Conservation (phyloP, 2,329 filamentous ascomycete genomes). For the Davidsoniella virescens region DNA sequence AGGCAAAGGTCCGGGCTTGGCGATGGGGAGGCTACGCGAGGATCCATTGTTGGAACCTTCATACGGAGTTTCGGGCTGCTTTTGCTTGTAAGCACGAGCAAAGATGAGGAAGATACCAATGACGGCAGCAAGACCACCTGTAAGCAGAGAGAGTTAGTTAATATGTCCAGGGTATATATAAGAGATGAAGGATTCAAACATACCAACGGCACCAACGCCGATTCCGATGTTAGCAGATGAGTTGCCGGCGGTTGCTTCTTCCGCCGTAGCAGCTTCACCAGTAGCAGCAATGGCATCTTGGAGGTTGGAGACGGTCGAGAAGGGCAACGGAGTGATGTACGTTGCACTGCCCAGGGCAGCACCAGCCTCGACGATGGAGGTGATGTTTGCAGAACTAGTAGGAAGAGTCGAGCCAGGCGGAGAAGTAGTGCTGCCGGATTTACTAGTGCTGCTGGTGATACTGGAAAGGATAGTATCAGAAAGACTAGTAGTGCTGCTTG, state of each 20-base stretch:
- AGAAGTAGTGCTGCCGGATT: neutral
- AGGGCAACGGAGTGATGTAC: constrained; percentile 1
- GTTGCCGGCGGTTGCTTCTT: neutral
- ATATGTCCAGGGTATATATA: neutral
- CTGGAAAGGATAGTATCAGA: neutral
- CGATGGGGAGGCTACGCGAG: neutral
- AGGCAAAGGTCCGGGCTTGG: constrained; percentile 7
- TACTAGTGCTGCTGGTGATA: neutral
- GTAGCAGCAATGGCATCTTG: constrained; percentile 4
- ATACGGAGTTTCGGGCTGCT: neutral
- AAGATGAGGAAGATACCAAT: constrained; percentile 10
- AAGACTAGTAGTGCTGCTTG: neutral
- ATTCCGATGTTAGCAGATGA: constrained; percentile 6
- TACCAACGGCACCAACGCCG: constrained; percentile 9
- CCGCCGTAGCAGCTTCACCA: neutral
- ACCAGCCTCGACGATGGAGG: constrained; percentile 2
- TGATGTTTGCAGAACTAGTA: neutral
- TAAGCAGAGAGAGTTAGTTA: neutral
- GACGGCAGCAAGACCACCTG: constrained; percentile 10
- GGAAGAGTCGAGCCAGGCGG: neutral
- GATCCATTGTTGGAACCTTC: constrained; percentile 1
- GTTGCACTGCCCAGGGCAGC: neutral
- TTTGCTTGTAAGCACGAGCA: constrained; percentile 4
- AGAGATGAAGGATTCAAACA: neutral
- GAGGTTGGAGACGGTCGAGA: constrained; percentile 9